phyloP scores from a whole-genome alignment of 2,329 filamentous ascomycete genomes.

The Alternaria gansuensis region DNA sequence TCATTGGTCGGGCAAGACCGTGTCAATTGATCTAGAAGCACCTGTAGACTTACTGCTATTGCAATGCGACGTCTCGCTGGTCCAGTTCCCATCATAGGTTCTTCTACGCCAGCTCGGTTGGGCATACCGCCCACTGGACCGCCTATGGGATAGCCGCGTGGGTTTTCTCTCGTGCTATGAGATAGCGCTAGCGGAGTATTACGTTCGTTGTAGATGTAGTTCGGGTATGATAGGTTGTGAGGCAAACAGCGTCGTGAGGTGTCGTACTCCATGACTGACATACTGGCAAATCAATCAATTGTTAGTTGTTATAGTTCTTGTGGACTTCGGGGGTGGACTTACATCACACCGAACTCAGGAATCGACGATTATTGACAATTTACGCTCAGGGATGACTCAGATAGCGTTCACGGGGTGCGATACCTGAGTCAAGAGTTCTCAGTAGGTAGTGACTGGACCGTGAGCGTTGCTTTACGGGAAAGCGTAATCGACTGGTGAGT shows the following conservation, averaged over 20 bases:
- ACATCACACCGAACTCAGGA: constrained; percentile 1
- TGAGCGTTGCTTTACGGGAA: constrained; percentile 10
- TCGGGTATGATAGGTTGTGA: constrained; percentile 19
- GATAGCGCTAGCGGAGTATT: constrained; percentile 32
- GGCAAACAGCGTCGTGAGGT: constrained; percentile 28
- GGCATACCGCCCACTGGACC: constrained; percentile 32
- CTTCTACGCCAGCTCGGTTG: constrained; percentile 24
- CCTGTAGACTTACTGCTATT: constrained; percentile 46
- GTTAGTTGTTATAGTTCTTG: background rate
- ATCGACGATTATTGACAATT: background rate
- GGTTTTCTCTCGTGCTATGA: constrained; percentile 35
- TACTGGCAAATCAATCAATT: constrained; percentile 5
- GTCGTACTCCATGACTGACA: constrained; percentile 30
- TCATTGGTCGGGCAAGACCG: background rate
- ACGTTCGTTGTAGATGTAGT: constrained; percentile 41
- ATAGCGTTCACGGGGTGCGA: constrained; percentile 2
- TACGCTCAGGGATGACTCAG: background rate
- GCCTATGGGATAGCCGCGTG: constrained; percentile 39
- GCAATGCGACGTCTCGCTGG: constrained; percentile 61
- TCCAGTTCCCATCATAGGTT: constrained; percentile 46
- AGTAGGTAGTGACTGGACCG: constrained; percentile 1
- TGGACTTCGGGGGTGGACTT: background rate
- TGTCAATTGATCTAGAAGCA: background rate
- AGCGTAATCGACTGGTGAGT: constrained; percentile 11
- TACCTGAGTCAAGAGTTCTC: background rate